Evolutionary conservation across 345 rosid genomes (phyloP), one percentile per base, ranked within the genome.

Genomic region (Murraya koenigii): DNA sequence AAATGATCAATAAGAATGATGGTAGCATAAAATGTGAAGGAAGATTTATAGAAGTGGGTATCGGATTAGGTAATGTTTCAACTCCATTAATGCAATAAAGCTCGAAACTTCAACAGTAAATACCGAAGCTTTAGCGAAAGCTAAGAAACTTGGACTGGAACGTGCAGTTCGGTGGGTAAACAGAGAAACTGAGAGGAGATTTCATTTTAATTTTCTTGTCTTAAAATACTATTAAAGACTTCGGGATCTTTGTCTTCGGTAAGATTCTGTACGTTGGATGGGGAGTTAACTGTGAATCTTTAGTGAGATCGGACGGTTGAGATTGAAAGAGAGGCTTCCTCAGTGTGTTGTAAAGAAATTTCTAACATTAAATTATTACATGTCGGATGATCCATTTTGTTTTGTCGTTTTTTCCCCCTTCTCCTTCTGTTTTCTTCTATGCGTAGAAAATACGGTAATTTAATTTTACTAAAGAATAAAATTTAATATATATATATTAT

Each of bases 181-280:
- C 69, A 63, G 38, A 28, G 71, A 71, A 61, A 77, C 49, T 63
- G 73, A 23, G 39, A 69, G 49, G 74, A 61, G 77, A 74, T 72
- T 80, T 59, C 49, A 74, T n/a, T 41, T 32, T 75, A 52, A 70
- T 59, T 52, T 52, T n/a, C n/a, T n/a, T n/a, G n/a, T n/a, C 10
- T 17, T 13, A 1, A n/a, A 58, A 8, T 44, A 44, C 6, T 5
- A 44, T 19, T 2, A 22, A 58, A 22, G 10, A 0, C 8, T 14
- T 65, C 5, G 63, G 80, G 80, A 84, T 84, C 75, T 81, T 66
- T 65, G 77, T 69, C 85, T 60, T 25, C 22, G 62, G 30, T 10
- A 47, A 55, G 85, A 86, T 79, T 80, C 82, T 79, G 80, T 76
- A 77, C 84, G 80, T 83, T n/a, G 3, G 86, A 84, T 82, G 83